A percentile compares a stretch with the other conserved stretches of the same genome.
Conservation (phyloP, 2,329 filamentous ascomycete genomes). For the Gliomastix tumulicola region DNA sequence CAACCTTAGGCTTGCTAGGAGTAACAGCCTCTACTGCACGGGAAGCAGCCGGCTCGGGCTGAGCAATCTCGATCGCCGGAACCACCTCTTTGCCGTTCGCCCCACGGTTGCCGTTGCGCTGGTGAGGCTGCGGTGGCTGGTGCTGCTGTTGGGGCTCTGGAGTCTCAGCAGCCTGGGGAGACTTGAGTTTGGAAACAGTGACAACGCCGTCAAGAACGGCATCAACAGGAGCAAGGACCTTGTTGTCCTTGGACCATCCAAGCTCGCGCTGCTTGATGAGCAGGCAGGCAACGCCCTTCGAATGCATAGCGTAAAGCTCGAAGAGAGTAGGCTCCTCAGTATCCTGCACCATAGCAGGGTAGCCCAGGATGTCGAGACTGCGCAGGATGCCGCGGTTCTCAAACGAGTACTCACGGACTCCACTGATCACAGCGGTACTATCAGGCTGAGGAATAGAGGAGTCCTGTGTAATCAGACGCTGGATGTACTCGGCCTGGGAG, state of each 20-base stretch:
- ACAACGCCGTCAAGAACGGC: conserved; percentile 69
- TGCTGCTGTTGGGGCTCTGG: too few relatives aligned
- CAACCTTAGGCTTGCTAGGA: conserved; percentile 30
- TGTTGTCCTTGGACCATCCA: conserved; percentile 87
- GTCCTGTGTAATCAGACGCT: conserved; percentile 68
- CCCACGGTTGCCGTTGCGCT: conserved; percentile 22
- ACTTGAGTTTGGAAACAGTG: conserved; percentile 63
- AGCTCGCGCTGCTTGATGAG: conserved; percentile 82
- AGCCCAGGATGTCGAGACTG: conserved; percentile 81
- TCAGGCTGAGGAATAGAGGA: conserved; percentile 73
- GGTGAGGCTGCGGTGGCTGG: conserved; percentile 19
- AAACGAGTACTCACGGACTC: conserved; percentile 91
- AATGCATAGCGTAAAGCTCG: conserved; percentile 96
- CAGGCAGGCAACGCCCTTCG: conserved; percentile 88
- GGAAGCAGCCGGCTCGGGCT: conserved; percentile 15
- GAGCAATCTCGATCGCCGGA: conserved; percentile 14
- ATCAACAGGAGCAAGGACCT: conserved; percentile 73
- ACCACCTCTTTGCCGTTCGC: too few relatives aligned
- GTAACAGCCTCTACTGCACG: conserved; percentile 16
- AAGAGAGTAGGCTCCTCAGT: conserved; percentile 72
- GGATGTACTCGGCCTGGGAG: conserved; percentile 83
- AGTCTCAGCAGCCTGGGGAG: conserved; percentile 34
- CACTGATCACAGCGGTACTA: conserved; percentile 94
- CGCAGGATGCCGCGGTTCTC: conserved; percentile 78
- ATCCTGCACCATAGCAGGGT: conserved; percentile 55